Evolutionary conservation across 345 rosid genomes (phyloP).

Genomic region (Eucalyptus fibrosa): DNA sequence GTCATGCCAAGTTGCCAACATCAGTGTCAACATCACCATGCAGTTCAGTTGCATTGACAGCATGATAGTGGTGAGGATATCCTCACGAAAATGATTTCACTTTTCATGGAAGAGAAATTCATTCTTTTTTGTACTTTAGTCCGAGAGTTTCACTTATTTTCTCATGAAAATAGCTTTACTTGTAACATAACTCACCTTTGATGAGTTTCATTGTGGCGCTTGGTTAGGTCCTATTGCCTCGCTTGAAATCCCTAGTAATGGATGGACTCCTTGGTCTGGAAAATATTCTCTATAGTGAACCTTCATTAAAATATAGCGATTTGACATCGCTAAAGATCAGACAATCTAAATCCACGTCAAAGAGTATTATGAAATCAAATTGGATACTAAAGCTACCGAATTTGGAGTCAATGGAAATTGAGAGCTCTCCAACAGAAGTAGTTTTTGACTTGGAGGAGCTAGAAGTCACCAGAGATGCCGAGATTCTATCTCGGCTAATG

Average conservation of each 20-base stretch:
- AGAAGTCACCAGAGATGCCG: accelerated
- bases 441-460: background rate
- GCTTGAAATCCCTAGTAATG: too few species aligned
- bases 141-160: too few species aligned
- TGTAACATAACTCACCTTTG: background rate
- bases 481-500: too few species aligned
- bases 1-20: too few species aligned
- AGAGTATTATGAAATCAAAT: background rate
- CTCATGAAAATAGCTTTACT: background rate
- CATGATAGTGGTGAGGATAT: too few species aligned
- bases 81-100: too few species aligned
- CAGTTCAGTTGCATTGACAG: accelerated
- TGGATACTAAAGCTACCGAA: background rate
- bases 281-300: background rate
- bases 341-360: accelerated
- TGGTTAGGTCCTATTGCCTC: background rate
- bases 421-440: background rate
- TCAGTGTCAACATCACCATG: too few species aligned
- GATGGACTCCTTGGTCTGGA: background rate
- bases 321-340: accelerated
- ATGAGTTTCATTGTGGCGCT: background rate
- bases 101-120: too few species aligned
- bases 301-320: background rate
- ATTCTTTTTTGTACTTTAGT: too few species aligned
- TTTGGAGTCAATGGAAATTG: background rate